These are phyloP conservation scores for Phyllosticta citrichinensis DNA, from an alignment of 2,329 filamentous ascomycete genomes.

Conservation along the genomic window DNA sequence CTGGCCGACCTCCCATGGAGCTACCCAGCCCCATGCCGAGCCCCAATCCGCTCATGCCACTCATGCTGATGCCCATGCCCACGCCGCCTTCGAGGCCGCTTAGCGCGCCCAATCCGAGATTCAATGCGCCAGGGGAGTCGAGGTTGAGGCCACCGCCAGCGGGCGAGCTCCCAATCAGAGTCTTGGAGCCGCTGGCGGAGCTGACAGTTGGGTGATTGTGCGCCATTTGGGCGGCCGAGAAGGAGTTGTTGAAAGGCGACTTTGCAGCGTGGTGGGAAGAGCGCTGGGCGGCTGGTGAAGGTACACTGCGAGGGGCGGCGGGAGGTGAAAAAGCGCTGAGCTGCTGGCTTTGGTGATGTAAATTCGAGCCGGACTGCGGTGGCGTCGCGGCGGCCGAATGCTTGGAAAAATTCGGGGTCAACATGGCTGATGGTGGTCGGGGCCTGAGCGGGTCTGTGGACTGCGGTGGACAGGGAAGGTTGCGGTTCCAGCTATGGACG, in stretches of 20 bases:
- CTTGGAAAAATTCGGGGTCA: constrained; percentile 5
- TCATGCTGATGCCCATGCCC: constrained; percentile 31
- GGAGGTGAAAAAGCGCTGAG: constrained; percentile 29
- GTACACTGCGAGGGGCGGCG: constrained; percentile 30
- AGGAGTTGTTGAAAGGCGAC: constrained; percentile 22
- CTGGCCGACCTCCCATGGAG: constrained; percentile 30
- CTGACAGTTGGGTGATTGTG: constrained; percentile 13
- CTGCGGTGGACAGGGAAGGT: background rate
- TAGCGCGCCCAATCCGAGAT: constrained; percentile 27
- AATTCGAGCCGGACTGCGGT: constrained; percentile 9
- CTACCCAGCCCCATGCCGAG: constrained; percentile 21
- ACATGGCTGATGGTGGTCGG: constrained; percentile 1
- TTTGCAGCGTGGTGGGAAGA: constrained; percentile 22
- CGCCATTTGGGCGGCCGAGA: constrained; percentile 1
- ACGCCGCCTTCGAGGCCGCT: constrained; percentile 31
- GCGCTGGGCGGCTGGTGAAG: constrained; percentile 19
- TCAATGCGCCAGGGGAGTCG: constrained; percentile 26
- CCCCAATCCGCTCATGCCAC: constrained; percentile 31
- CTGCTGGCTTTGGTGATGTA: constrained; percentile 20
- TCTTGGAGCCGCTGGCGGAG: constrained; percentile 7
- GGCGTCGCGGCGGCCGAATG: constrained; percentile 6
- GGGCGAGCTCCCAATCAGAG: constrained; percentile 14
- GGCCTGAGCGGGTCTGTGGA: background rate
- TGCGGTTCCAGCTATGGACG: background rate
- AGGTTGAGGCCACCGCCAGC: constrained; percentile 27